Conservation (phyloP, 2,329 filamentous ascomycete genomes). For the Colletotrichum sp. region DNA sequence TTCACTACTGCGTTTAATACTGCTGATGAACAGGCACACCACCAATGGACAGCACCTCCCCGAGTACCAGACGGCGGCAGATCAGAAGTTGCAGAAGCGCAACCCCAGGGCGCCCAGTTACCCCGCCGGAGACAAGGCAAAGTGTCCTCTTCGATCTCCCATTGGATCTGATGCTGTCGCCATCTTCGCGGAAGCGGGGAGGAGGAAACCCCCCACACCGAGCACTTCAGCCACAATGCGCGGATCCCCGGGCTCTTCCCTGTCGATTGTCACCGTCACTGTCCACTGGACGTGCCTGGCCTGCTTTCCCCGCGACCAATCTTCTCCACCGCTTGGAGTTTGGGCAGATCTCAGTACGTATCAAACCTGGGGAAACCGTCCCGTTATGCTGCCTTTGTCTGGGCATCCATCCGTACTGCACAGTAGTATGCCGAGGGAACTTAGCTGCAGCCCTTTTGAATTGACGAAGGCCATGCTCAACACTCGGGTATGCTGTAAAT, state of each 20-base stretch:
- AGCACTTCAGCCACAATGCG: not conserved
- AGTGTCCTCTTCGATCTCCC: not conserved
- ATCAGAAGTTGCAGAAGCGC: not conserved
- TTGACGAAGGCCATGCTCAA: not conserved
- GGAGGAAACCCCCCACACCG: conserved; percentile 10
- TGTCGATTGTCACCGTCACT: not conserved
- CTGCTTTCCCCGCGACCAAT: not conserved
- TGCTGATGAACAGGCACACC: not conserved
- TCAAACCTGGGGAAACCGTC: not conserved
- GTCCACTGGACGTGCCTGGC: not conserved
- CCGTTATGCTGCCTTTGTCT: not conserved
- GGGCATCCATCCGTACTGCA: not conserved
- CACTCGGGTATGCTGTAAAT: not conserved
- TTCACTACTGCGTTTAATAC: not conserved
- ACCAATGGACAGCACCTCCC: not conserved
- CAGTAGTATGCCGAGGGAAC: not conserved
- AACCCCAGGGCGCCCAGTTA: not conserved
- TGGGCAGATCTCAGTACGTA: not conserved
- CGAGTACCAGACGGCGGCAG: not conserved
- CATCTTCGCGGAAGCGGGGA: conserved; percentile 7
- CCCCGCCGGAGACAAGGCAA: conserved; percentile 11
- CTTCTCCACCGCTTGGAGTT: not conserved
- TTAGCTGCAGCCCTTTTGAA: not conserved
- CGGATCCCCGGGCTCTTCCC: conserved; percentile 4
- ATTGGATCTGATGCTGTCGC: not conserved